Conservation (phyloP, 192 early-diverging fungal species). For the Spizellomyces sp. region DNA sequence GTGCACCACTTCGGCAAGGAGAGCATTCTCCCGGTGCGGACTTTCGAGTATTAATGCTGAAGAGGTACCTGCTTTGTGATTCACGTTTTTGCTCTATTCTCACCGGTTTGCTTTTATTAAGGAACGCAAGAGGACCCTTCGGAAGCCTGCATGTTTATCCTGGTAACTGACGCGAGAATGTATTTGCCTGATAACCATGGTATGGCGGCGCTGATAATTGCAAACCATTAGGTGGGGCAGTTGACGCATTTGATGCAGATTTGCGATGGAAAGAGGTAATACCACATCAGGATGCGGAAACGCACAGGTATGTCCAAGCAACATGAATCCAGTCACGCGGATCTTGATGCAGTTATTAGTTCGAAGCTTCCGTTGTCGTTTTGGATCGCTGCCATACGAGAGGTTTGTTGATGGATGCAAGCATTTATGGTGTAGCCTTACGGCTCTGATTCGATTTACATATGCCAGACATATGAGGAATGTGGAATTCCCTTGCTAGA, state of each 20-base stretch:
- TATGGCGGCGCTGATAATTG: neutral
- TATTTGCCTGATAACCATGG: neutral
- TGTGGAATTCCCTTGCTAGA: conserved; percentile 66
- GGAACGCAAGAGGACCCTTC: conserved; percentile 39
- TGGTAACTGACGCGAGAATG: conserved; percentile 11
- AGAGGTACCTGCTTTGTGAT: conserved; percentile 22
- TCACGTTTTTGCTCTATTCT: too few relatives aligned
- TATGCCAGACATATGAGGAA: conserved; percentile 77
- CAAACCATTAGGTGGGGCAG: conserved; percentile 24
- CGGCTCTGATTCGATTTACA: conserved; percentile 14
- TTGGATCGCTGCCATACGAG: conserved; percentile 66
- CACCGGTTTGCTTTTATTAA: neutral
- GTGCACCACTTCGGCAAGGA: neutral
- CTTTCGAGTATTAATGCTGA: conserved; percentile 42
- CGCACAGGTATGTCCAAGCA: neutral
- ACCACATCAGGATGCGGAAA: too few relatives aligned
- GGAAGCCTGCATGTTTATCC: conserved; percentile 44
- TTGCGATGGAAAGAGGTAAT: conserved; percentile 6
- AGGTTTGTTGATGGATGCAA: neutral
- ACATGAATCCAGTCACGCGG: neutral
- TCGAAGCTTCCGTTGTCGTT: conserved; percentile 29
- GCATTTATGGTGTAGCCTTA: too few relatives aligned
- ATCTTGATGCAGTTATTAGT: neutral
- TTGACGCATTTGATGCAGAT: conserved; percentile 33
- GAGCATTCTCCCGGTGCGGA: neutral